phyloP scores from a whole-genome alignment of 495 filamentous ascomycete species.

The Penicillium atrosanguineum region DNA sequence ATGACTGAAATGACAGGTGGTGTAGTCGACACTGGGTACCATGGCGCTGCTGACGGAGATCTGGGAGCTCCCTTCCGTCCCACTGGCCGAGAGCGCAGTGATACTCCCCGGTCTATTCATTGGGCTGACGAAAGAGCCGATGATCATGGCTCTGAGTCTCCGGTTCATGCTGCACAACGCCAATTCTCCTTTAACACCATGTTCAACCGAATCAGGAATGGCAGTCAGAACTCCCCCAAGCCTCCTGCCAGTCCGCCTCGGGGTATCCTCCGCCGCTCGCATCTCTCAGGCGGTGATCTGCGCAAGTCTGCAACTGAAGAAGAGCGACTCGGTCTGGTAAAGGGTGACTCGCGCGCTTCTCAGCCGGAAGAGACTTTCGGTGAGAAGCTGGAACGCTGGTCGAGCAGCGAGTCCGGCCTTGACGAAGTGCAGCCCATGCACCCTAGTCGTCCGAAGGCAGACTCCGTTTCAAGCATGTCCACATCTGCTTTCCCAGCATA shows the following conservation, averaged over 20 bases:
- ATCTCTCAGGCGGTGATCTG: constrained; percentile 27
- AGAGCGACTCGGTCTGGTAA: constrained; percentile 82
- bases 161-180: constrained; percentile 48
- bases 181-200: constrained; percentile 92
- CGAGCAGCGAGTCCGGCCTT: constrained; percentile 26
- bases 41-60: constrained; percentile 19
- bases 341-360: constrained; percentile 55
- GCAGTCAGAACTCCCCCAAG: constrained; percentile 28
- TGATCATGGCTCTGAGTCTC: constrained; percentile 22
- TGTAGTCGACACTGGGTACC: constrained; percentile 46
- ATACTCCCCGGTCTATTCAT: constrained; percentile 34
- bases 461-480: constrained; percentile 32
- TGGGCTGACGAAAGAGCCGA: constrained; percentile 30
- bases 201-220: constrained; percentile 52
- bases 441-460: constrained; percentile 20
- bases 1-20: constrained; percentile 32
- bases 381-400: constrained; percentile 34
- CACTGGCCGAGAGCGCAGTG: constrained; percentile 29
- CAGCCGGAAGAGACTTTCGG: constrained; percentile 26
- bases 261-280: constrained; percentile 46
- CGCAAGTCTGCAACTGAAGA: constrained; percentile 72
- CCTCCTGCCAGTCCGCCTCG: constrained; percentile 27
- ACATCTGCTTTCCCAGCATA: constrained; percentile 35
- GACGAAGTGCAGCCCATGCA: constrained; percentile 21
- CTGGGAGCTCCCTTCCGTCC: constrained; percentile 17